Base-by-base conservation (phyloP, 345 rosid genomes). In the Orychophragmus violaceus region DNA sequence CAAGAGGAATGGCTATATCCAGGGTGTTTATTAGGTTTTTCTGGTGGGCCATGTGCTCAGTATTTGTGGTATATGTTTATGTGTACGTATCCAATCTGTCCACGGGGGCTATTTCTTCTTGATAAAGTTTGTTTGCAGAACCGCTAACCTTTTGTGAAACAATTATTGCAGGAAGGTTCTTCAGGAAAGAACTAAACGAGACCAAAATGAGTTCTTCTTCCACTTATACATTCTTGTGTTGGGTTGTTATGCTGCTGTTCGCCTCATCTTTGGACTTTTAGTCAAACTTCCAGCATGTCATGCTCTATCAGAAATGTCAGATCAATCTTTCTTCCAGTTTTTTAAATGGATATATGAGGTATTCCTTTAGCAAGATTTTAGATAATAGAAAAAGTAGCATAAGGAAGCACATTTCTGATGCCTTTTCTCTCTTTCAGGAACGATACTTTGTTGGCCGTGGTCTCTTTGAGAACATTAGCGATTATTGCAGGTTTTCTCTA, bases 281-380 rank as follows among this genome's bases (percentile, higher is more conserved):
- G 84, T 85, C 37, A 87, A 94, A 73, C 75, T 84, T 72, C 96
- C 92, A 30, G 91, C 86, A 49, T 94, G 95, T 75, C 99, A 90
- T 79, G 30, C 82, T 25, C 74, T 94, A 54, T 94, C 99, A 54
- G 95, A 82, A 44, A 82, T 88, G 83, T 88, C 96, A 22, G 88
- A 94, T 79, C 99, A 94, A 59, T 77, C 95, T 19, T 94, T 94
- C 77, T 94, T 94, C 78, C 99, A 94, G 76, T 85, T 94, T 77
- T 94, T 94, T 57, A 94, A 94, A 80, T 94, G 99, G 99, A 88
- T 94, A 67, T 94, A 94, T 82, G 82, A 94, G 97, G 99, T 88
- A 82, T 68, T 28, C 53, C 50, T 44, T 59, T 46, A 65, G 33
- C 63, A 22, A 50, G 39, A 64, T n/a, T 76, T 19, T 48, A 29